These are phyloP conservation scores for Lepidium didymum DNA, from an alignment of 345 rosid genomes.

Conservation along the genomic window DNA sequence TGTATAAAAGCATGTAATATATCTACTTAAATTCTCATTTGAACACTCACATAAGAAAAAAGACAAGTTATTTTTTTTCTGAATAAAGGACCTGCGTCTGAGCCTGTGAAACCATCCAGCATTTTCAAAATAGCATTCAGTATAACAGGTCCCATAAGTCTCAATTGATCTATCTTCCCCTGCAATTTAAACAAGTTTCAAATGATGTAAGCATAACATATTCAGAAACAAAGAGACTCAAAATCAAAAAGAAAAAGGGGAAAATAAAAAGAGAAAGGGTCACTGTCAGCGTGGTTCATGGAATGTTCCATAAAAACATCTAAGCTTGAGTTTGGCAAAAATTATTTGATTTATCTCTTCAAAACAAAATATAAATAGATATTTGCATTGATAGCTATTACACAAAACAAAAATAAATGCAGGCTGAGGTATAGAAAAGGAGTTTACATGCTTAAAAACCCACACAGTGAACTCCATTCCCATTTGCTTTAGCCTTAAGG, in stretches of 20 bases:
- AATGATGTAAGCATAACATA: slow-evolving; percentile 1
- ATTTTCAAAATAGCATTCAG: slow-evolving; percentile 73
- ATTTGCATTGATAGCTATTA: neutral
- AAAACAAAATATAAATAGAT: neutral
- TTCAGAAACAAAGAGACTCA: neutral
- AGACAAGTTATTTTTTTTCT: neutral
- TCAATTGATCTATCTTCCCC: slow-evolving; percentile 81
- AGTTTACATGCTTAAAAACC: slow-evolving; percentile 95
- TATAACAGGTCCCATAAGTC: slow-evolving; percentile 92
- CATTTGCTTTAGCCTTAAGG: slow-evolving; percentile 83
- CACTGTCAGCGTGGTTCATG: neutral
- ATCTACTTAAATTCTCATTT: neutral
- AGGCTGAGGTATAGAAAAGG: slow-evolving; percentile 12
- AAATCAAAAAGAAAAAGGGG: neutral
- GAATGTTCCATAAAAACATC: neutral
- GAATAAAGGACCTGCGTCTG: slow-evolving; percentile 58
- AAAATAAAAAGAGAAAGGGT: neutral
- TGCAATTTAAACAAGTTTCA: slow-evolving; percentile 28
- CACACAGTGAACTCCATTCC: slow-evolving; percentile 99
- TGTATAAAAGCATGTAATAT: slow-evolving; percentile 27
- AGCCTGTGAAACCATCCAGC: slow-evolving; percentile 66
- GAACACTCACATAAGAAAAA: neutral
- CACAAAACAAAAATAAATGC: slow-evolving; percentile 8
- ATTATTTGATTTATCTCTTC: neutral
- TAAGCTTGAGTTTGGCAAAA: slow-evolving; percentile 10